Percentiles rank a stretch among this genome's conserved stretches.
Evolutionary conservation across 2,329 filamentous ascomycete species (phyloP).

Genomic region (Zasmidium citrigriseum): DNA sequence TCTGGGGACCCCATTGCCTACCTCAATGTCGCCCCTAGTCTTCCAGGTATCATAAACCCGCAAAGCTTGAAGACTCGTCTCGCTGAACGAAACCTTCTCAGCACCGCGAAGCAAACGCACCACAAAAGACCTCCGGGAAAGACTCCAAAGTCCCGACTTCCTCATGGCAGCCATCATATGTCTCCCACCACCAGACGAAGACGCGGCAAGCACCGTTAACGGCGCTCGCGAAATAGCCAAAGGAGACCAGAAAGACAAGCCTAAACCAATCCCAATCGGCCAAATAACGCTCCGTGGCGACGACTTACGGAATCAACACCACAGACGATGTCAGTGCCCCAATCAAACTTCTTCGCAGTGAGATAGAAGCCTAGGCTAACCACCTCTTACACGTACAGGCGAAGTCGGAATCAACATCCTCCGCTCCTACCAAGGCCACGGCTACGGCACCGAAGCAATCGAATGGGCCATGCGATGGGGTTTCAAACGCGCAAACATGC

Average conservation of each 20-base stretch:
- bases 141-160: constrained; percentile 28
- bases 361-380: not conserved
- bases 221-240: not conserved
- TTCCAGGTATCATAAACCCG: constrained; percentile 24
- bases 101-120: not conserved
- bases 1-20: constrained; percentile 15
- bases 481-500: constrained; percentile 47
- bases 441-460: constrained; percentile 52
- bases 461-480: constrained; percentile 51
- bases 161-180: constrained; percentile 43
- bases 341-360: not conserved
- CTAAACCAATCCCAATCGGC: constrained; percentile 35
- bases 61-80: not conserved
- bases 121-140: constrained; percentile 20
- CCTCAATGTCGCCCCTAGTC: constrained; percentile 11
- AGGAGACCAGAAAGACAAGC: constrained; percentile 10
- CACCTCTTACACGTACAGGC: not conserved
- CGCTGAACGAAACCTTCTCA: not conserved
- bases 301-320: not conserved
- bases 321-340: not conserved
- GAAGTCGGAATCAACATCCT: constrained; percentile 44
- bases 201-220: not conserved
- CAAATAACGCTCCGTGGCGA: constrained; percentile 32
- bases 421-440: constrained; percentile 38
- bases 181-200: constrained; percentile 25